These are phyloP conservation scores for Bathelium albidoporum DNA, from an alignment of 495 filamentous ascomycete species.

Conservation along the genomic window DNA sequence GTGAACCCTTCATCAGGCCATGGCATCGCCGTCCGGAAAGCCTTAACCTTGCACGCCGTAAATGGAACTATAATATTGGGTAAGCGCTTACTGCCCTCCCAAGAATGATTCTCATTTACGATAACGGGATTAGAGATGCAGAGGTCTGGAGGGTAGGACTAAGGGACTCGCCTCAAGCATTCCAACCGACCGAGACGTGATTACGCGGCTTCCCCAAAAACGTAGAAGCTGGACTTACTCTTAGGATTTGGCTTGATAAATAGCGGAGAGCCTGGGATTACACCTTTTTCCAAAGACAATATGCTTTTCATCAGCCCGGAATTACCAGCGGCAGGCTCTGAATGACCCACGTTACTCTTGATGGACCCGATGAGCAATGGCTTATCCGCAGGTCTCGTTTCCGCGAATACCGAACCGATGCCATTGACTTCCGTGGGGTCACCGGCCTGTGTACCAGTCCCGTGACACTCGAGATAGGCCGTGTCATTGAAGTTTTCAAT, in stretches of 20 bases:
- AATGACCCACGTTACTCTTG: conserved; percentile 1
- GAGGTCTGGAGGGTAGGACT: too few species aligned
- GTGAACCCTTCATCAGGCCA: conserved; percentile 16
- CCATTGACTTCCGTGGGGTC: conserved; percentile 28
- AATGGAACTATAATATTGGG: conserved; percentile 6
- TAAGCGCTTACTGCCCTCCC: conserved; percentile 19
- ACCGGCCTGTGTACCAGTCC: conserved; percentile 14
- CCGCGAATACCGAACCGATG: conserved; percentile 18
- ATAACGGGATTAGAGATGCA: conserved; percentile 40
- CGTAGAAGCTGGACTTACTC: not conserved
- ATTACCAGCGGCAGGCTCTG: not conserved
- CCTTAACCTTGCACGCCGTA: conserved; percentile 6
- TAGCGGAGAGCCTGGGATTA: conserved; percentile 19
- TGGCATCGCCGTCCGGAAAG: not conserved
- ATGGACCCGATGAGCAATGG: conserved; percentile 5
- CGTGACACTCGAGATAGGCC: conserved; percentile 12
- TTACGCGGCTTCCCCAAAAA: too few species aligned
- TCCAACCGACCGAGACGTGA: conserved; percentile 26
- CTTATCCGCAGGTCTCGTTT: not conserved
- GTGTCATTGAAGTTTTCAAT: conserved; percentile 15
- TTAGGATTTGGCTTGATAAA: not conserved
- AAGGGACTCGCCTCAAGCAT: conserved; percentile 50
- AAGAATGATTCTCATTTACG: conserved; percentile 6
- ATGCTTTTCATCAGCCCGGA: not conserved
- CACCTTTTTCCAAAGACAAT: conserved; percentile 25